Percentiles rank a stretch among this genome's conserved stretches.
Evolutionary conservation across 768 basidiomycete genomes (phyloP).

Genomic region (Auriscalpium microsporum): DNA sequence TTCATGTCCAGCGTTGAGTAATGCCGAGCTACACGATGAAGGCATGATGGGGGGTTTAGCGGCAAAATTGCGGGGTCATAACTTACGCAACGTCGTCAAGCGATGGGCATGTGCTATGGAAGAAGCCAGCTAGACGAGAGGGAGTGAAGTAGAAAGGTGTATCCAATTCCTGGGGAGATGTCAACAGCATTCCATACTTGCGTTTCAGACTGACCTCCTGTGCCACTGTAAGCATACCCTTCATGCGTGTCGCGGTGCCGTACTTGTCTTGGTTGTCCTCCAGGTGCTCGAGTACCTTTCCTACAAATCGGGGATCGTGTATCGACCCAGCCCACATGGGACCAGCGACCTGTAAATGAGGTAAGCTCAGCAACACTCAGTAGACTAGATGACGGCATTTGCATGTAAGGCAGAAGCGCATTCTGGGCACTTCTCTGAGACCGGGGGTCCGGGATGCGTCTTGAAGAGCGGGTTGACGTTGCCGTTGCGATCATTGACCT

Average conservation of each 20-base stretch:
- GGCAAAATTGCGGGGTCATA: neutral
- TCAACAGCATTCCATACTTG: neutral
- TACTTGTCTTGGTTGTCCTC: conserved; percentile 55
- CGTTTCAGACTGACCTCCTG: conserved; percentile 51
- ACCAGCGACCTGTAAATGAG: conserved; percentile 60
- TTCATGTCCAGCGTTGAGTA: conserved; percentile 76
- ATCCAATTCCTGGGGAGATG: conserved; percentile 52
- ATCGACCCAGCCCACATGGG: conserved; percentile 95
- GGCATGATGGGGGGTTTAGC: neutral
- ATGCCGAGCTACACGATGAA: conserved; percentile 55
- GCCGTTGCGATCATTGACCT: conserved; percentile 44
- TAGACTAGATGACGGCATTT: conserved; percentile 17
- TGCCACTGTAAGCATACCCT: conserved; percentile 90
- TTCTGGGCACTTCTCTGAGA: conserved; percentile 65
- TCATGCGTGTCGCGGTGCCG: conserved; percentile 78
- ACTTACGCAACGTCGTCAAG: conserved; percentile 70
- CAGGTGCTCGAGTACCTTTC: conserved; percentile 67
- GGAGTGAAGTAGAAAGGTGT: conserved; percentile 87
- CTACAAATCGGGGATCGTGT: conserved; percentile 68
- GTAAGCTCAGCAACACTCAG: neutral
- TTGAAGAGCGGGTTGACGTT: conserved; percentile 62
- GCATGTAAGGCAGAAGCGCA: conserved; percentile 77
- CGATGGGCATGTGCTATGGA: conserved; percentile 74
- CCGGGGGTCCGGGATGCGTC: conserved; percentile 59
- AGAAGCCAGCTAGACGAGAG: conserved; percentile 64